Percentiles rank a stretch among this genome's conserved stretches.
Evolutionary conservation across 176 grass and related monocot species (phyloP).

Genomic region (Triticum timopheevii): DNA sequence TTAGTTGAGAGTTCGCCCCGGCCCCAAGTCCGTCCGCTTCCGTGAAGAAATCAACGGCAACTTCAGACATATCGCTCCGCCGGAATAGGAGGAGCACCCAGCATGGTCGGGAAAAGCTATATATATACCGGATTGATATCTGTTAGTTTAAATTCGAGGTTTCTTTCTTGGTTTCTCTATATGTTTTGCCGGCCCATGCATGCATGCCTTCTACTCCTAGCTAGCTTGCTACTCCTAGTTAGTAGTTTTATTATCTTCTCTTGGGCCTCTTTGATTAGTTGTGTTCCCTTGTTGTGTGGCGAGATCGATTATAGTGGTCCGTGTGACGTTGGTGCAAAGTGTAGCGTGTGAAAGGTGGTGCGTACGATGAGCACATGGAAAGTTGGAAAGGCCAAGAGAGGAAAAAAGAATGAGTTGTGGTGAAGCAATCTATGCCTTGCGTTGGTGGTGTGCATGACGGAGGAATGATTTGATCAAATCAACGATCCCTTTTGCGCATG

Average conservation of each 20-base stretch:
- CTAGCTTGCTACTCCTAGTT: neutral
- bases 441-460: neutral
- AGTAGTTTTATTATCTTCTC: neutral
- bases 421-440: slow-evolving; percentile 44
- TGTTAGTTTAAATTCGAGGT: slow-evolving; percentile 27
- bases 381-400: slow-evolving; percentile 55
- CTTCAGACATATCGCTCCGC: no score
- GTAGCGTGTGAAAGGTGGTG: slow-evolving; percentile 29
- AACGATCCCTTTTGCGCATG: slow-evolving; percentile 35
- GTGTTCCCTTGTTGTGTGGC: neutral
- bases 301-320: neutral
- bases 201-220: neutral
- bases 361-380: slow-evolving; percentile 71
- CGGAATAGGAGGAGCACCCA: neutral
- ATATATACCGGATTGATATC: slow-evolving; percentile 3
- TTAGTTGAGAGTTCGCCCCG: neutral
- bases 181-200: neutral
- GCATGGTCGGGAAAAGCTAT: neutral
- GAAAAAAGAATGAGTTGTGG: slow-evolving; percentile 61
- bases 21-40: neutral
- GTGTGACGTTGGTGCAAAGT: neutral
- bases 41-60: neutral
- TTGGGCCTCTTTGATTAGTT: neutral
- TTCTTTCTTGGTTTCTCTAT: neutral
- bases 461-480: slow-evolving; percentile 30